Conservation (phyloP, 345 rosid species). For the Bretschneidera sinensis region DNA sequence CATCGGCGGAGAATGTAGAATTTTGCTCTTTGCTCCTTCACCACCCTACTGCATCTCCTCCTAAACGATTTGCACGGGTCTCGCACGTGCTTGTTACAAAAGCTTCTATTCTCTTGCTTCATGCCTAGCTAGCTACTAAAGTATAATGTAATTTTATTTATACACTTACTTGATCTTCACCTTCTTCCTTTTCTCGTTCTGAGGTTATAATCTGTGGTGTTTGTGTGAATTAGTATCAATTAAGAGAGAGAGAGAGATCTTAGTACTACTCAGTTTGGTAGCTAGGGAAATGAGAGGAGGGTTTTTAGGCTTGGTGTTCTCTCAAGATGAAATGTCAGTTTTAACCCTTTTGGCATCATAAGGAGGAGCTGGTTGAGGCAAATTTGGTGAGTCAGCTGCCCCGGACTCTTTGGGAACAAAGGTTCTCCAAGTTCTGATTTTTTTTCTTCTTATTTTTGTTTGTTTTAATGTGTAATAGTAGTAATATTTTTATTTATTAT, state of each 20-base stretch:
- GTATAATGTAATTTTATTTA: background rate
- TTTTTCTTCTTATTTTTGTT: no score
- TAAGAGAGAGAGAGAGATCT: conserved; percentile 3
- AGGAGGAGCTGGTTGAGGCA: no score
- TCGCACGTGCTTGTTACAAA: conserved; percentile 24
- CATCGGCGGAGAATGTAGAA: conserved; percentile 70
- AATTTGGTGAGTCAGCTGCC: conserved; percentile 6
- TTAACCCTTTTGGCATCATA: conserved; percentile 1
- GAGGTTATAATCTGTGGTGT: background rate
- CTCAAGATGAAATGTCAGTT: background rate
- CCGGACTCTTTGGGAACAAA: no score
- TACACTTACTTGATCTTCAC: background rate
- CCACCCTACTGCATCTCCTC: conserved; percentile 35
- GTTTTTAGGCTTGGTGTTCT: conserved; percentile 7
- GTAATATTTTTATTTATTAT: no score
- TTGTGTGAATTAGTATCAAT: background rate
- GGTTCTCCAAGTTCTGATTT: no score
- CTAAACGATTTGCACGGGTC: conserved; percentile 38
- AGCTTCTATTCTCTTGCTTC: conserved; percentile 26
- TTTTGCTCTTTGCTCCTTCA: conserved; percentile 52
- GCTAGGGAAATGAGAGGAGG: conserved; percentile 10
- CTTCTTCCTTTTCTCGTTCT: background rate
- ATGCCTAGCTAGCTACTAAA: no score
- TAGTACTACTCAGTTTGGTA: conserved; percentile 9
- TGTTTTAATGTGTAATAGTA: no score